Evolutionary conservation across 169 alveolate species (phyloP).

Genomic region (Cryptosporidium parvum): DNA sequence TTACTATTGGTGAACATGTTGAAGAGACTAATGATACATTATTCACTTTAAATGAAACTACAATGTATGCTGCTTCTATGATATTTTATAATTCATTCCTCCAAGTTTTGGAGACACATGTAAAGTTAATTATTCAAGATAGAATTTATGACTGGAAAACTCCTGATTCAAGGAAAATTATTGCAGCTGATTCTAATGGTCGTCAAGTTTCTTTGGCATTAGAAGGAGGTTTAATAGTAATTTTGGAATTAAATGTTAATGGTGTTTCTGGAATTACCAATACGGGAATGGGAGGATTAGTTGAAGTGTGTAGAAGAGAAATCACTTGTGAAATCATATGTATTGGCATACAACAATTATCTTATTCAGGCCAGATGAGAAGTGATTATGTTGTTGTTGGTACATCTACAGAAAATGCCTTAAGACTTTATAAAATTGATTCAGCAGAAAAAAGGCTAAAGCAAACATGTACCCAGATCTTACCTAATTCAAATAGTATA

Average conservation of each 20-base stretch:
- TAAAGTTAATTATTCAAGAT: conserved; percentile 86
- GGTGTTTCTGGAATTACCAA: conserved; percentile 44
- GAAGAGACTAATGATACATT: conserved; percentile 92
- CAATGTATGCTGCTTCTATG: conserved; percentile 87
- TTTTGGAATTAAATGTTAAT: conserved; percentile 76
- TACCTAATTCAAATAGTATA: conserved; percentile 86
- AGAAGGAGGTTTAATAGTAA: conserved; percentile 67
- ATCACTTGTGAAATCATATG: conserved; percentile 84
- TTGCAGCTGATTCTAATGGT: conserved; percentile 91
- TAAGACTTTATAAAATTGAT: conserved; percentile 92
- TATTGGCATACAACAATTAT: conserved; percentile 90
- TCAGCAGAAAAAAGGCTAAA: conserved; percentile 90
- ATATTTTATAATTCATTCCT: conserved; percentile 91
- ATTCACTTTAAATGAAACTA: conserved; percentile 86
- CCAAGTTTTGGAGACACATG: conserved; percentile 93
- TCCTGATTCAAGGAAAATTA: conserved; percentile 87
- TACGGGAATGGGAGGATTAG: conserved; percentile 27
- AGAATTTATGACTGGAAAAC: conserved; percentile 85
- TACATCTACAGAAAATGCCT: conserved; percentile 91
- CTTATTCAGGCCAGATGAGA: conserved; percentile 88
- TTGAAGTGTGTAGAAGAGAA: conserved; percentile 76
- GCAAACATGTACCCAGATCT: conserved; percentile 90
- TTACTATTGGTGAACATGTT: conserved; percentile 94
- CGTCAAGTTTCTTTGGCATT: conserved; percentile 92
- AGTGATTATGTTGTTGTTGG: conserved; percentile 96